Percentiles rank a stretch among this genome's conserved stretches.
Conservation (phyloP, 164 flowering plant genomes). For the Umbilicus rupestris region DNA sequence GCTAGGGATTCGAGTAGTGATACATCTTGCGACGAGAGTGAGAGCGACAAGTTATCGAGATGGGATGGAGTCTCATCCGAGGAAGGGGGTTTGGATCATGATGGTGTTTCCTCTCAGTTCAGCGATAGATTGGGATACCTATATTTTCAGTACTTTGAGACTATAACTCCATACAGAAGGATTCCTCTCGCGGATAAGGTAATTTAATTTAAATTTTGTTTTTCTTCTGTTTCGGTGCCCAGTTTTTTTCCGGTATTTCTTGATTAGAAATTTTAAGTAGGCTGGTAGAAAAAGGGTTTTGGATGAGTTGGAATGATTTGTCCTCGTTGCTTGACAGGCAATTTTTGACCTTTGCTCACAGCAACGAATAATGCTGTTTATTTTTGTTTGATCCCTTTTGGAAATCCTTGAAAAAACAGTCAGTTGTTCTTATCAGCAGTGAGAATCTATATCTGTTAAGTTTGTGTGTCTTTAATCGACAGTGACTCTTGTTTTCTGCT, state of each 20-base stretch:
- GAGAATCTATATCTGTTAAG: not conserved
- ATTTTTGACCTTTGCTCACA: not conserved
- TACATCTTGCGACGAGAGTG: slow-evolving; percentile 71
- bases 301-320: too few relatives aligned
- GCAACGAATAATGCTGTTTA: not conserved
- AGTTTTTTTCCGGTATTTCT: not conserved
- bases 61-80: slow-evolving; percentile 68
- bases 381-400: not conserved
- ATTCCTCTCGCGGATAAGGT: slow-evolving; percentile 96
- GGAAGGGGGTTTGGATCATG: slow-evolving; percentile 59
- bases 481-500: slow-evolving; percentile 5
- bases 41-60: slow-evolving; percentile 68
- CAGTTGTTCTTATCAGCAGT: not conserved
- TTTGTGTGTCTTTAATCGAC: slow-evolving; percentile 1
- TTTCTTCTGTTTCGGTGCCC: not conserved
- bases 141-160: slow-evolving; percentile 77
- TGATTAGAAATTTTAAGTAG: not conserved
- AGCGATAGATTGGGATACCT: slow-evolving; percentile 70
- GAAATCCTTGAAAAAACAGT: not conserved
- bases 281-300: not conserved
- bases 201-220: slow-evolving; percentile 8
- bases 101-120: slow-evolving; percentile 30
- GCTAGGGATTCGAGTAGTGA: slow-evolving; percentile 70
- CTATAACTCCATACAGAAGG: slow-evolving; percentile 76
- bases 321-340: not conserved